Percentiles rank a stretch among this genome's conserved stretches.
phyloP scores from a whole-genome alignment of 1,284 basidiomycete genomes.

The Tylopilus orsonianus region DNA sequence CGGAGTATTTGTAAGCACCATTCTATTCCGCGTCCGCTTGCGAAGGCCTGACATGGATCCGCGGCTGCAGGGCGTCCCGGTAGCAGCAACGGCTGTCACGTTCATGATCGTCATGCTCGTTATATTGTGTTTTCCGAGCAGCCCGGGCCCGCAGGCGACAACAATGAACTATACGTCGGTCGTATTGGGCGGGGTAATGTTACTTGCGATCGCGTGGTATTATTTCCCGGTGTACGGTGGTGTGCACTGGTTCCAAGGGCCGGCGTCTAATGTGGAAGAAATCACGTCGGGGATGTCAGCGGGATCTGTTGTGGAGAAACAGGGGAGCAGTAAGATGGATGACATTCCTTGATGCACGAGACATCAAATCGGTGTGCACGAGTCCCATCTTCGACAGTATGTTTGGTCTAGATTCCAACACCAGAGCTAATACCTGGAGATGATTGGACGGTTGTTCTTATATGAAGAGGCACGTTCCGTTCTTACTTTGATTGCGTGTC shows the following conservation, averaged over 20 bases:
- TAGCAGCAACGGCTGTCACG: constrained; percentile 24
- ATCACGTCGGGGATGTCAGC: background rate
- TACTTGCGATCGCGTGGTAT: constrained; percentile 26
- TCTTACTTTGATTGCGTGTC: too few relatives aligned
- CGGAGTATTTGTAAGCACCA: constrained; percentile 25
- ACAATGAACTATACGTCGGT: constrained; percentile 36
- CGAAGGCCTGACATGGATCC: background rate
- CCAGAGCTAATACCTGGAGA: too few relatives aligned
- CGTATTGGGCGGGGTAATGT: constrained; percentile 28
- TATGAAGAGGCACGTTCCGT: too few relatives aligned
- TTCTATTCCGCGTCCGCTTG: background rate
- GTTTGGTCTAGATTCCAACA: too few relatives aligned
- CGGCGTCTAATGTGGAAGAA: constrained; percentile 7
- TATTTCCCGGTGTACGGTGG: constrained; percentile 32
- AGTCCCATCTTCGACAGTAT: too few relatives aligned
- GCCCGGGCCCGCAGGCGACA: constrained; percentile 9
- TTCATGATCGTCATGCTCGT: constrained; percentile 34
- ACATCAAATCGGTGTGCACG: too few relatives aligned
- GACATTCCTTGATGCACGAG: background rate
- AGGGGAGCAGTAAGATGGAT: background rate
- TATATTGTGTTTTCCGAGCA: constrained; percentile 29
- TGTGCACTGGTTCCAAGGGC: constrained; percentile 30
- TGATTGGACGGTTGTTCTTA: too few relatives aligned
- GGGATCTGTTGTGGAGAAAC: background rate
- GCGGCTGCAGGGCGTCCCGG: constrained; percentile 22